Conservation (phyloP, 192 early-diverging fungal genomes). For the Gamsiella multidivaricata region DNA sequence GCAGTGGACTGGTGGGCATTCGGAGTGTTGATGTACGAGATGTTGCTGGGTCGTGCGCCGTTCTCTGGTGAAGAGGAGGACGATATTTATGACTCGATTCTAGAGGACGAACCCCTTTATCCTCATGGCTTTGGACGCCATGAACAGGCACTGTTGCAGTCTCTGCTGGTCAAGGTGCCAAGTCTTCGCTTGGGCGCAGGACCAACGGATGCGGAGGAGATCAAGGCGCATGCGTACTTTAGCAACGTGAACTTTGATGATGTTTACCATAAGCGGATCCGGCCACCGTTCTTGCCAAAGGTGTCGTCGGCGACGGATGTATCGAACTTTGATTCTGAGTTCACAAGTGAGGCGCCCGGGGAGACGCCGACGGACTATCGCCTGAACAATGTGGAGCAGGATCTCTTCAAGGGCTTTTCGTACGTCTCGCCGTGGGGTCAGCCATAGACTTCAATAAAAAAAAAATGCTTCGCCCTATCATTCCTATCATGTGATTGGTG, state of each 20-base stretch:
- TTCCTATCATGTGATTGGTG: no score
- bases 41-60: slow-evolving; percentile 91
- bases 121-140: slow-evolving; percentile 65
- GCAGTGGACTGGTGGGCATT: slow-evolving; percentile 99
- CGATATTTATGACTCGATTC: slow-evolving; percentile 97
- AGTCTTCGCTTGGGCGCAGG: slow-evolving; percentile 70
- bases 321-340: slow-evolving; percentile 68
- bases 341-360: slow-evolving; percentile 61
- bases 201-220: slow-evolving; percentile 69
- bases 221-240: slow-evolving; percentile 85
- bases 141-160: slow-evolving; percentile 61
- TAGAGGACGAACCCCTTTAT: slow-evolving; percentile 95
- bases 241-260: slow-evolving; percentile 81
- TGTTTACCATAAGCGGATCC: slow-evolving; percentile 71
- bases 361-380: slow-evolving; percentile 52
- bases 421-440: slow-evolving; percentile 43
- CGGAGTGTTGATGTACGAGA: slow-evolving; percentile 88
- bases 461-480: no score
- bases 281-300: slow-evolving; percentile 76
- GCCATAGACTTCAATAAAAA: no score
- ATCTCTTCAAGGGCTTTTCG: slow-evolving; percentile 50
- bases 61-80: slow-evolving; percentile 98
- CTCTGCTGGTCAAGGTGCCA: slow-evolving; percentile 69
- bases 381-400: slow-evolving; percentile 41
- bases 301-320: slow-evolving; percentile 66